Evolutionary conservation across 2,329 filamentous ascomycete genomes (phyloP), one percentile per base, ranked within the genome.

Genomic region (Kalaharituber pfeilii): DNA sequence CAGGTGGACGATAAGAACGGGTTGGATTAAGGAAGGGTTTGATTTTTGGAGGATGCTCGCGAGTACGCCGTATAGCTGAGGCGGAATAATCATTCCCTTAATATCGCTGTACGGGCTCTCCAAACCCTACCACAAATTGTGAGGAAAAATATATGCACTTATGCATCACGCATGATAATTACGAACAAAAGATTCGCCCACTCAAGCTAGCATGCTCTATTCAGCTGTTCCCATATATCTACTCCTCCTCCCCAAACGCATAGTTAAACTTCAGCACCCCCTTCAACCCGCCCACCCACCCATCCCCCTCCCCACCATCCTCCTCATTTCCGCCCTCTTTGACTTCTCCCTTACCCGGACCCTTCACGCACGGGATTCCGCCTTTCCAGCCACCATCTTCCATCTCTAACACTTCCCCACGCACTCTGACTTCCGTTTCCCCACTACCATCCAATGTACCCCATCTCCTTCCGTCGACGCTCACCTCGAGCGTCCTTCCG

Each of bases 261-360:
- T 94, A 86, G 67, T 98, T 98, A 67, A 96, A 98, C 71, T 98
- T 98, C 62, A 98, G 70, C 64, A 96, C 67, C 8, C 86, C 86
- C 66, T 94, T 98, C 65, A 98, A 69, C 0, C 91, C 89, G 1
- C 89, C 89, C 2, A 98, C 89, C 91, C 91, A 98, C 18, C 89
- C 86, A 67, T 96, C 89, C 64, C 95, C 77, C 59, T 81, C 77
- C 24, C 67, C 66, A 1, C 69, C 71, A 24, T 65, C 66, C 33
- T 67, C 67, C 24, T 74, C 72, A 62, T 69, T 20, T 52, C 65
- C 72, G 36, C 7, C 33, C 4, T 4, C 13, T 5, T 13, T 39
- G 13, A 39, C 66, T 69, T 3, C 65, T 61, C 62, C 75, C 71
- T 62, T 73, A 63, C 62, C 70, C 60, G 69, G 67, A 13, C 42